These are phyloP conservation scores for Pestalotiopsis fici DNA, from an alignment of 2,329 filamentous ascomycete genomes.

Conservation along the genomic window DNA sequence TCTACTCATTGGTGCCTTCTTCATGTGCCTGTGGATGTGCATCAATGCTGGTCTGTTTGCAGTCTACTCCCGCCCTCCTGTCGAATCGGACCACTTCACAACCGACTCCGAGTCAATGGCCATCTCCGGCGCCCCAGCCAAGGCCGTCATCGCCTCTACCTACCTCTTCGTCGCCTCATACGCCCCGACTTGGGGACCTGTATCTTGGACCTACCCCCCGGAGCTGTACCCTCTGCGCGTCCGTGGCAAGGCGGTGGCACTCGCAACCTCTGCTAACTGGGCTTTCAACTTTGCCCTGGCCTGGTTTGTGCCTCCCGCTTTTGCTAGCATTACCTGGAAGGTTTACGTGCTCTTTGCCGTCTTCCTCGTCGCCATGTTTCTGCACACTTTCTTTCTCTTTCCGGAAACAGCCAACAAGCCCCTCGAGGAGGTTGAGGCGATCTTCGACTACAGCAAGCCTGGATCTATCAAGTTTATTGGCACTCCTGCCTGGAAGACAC, in stretches of 20 bases:
- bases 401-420: constrained; percentile 58
- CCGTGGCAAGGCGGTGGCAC: constrained; percentile 54
- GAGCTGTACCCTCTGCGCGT: constrained; percentile 48
- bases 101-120: constrained; percentile 45
- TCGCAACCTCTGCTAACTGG: constrained; percentile 53
- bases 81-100: constrained; percentile 32
- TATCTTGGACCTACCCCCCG: constrained; percentile 46
- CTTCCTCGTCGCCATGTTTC: constrained; percentile 51
- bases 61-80: constrained; percentile 37
- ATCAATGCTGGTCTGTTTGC: constrained; percentile 48
- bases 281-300: constrained; percentile 51
- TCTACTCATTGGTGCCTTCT: constrained; percentile 63
- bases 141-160: constrained; percentile 64
- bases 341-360: constrained; percentile 53
- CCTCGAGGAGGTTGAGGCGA: constrained; percentile 52
- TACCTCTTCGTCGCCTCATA: constrained; percentile 63
- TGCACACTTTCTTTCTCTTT: constrained; percentile 56
- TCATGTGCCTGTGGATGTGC: constrained; percentile 59
- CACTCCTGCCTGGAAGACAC: constrained; percentile 43
- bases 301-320: constrained; percentile 47
- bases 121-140: constrained; percentile 49
- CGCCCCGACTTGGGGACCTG: constrained; percentile 44
- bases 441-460: constrained; percentile 42
- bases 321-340: constrained; percentile 49
- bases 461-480: constrained; percentile 39